Percentiles rank a stretch among this genome's conserved stretches.
phyloP scores from a whole-genome alignment of 2,329 filamentous ascomycete species.

The Fusarium chlamydosporum region DNA sequence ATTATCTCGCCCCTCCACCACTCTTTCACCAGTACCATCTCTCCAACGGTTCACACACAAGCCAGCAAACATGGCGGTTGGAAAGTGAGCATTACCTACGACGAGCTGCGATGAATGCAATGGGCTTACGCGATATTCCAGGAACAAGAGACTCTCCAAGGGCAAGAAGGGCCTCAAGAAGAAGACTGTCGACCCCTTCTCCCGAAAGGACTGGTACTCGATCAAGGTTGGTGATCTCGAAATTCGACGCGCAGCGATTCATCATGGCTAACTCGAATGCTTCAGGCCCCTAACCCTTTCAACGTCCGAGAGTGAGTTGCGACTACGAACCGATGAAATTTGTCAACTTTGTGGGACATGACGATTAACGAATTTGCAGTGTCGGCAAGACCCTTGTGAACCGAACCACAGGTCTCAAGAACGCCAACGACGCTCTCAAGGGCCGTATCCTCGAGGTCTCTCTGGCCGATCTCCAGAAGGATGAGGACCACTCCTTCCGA shows the following conservation, averaged over 20 bases:
- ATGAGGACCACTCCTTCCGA: slow-evolving; percentile 99
- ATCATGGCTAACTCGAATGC: slow-evolving; percentile 39
- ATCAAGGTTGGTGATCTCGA: slow-evolving; percentile 77
- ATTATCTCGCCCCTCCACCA: slow-evolving; percentile 60
- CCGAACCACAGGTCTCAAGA: slow-evolving; percentile 99
- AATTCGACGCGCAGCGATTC: slow-evolving; percentile 6
- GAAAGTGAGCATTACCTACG: slow-evolving; percentile 64
- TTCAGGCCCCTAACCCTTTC: slow-evolving; percentile 92
- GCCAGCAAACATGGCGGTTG: slow-evolving; percentile 72
- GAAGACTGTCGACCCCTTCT: slow-evolving; percentile 97
- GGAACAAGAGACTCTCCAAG: slow-evolving; percentile 99
- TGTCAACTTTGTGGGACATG: slow-evolving; percentile 31
- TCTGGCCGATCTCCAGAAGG: slow-evolving; percentile 98
- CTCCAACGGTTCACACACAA: slow-evolving; percentile 60
- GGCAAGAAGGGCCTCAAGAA: slow-evolving; percentile 99
- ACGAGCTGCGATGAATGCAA: slow-evolving; percentile 9
- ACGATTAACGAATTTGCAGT: slow-evolving; percentile 66
- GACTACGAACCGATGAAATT: slow-evolving; percentile 41
- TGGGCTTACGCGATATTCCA: slow-evolving; percentile 56
- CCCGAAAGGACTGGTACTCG: slow-evolving; percentile 99
- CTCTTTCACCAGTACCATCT: slow-evolving; percentile 59
- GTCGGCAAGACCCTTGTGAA: slow-evolving; percentile 99
- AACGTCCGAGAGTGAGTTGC: slow-evolving; percentile 91
- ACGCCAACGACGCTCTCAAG: slow-evolving; percentile 99
- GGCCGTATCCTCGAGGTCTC: slow-evolving; percentile 99